A percentile compares a stretch with the other conserved stretches of the same genome.
phyloP scores from a whole-genome alignment of 139 green algal species.

The Gonium pectorale region DNA sequence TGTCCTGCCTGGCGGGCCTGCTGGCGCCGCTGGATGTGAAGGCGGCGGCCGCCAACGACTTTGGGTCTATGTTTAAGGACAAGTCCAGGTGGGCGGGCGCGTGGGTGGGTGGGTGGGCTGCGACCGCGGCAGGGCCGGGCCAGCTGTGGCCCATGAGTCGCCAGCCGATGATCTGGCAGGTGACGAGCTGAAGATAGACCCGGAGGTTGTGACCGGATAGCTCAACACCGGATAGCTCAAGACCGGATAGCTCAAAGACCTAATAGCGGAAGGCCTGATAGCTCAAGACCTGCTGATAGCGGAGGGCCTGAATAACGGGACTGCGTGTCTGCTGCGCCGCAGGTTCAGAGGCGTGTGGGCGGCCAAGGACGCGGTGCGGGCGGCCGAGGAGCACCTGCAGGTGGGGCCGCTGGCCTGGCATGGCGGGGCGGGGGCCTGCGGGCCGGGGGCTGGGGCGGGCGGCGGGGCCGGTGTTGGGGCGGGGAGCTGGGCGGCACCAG shows the following conservation, averaged over 20 bases:
- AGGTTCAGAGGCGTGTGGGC: constrained; percentile 46
- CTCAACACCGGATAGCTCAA: background rate
- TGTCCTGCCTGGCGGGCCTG: constrained; percentile 26
- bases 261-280: background rate
- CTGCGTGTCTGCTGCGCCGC: no score
- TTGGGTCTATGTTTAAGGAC: constrained; percentile 43
- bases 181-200: background rate
- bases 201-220: background rate
- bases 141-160: background rate
- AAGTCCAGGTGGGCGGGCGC: background rate
- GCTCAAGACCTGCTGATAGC: background rate
- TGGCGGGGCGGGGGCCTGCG: no score
- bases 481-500: no score
- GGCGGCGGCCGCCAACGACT: constrained; percentile 58
- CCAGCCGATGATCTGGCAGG: background rate
- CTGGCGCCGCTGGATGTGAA: constrained; percentile 47
- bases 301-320: no score
- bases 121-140: background rate
- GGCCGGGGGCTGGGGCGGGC: no score
- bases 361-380: constrained; percentile 40
- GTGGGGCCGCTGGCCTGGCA: no score
- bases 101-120: background rate
- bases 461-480: no score
- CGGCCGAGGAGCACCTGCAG: constrained; percentile 52
- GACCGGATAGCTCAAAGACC: background rate